These are phyloP conservation scores for Lyophyllum decastes DNA, from an alignment of 768 basidiomycete species.

Conservation along the genomic window DNA sequence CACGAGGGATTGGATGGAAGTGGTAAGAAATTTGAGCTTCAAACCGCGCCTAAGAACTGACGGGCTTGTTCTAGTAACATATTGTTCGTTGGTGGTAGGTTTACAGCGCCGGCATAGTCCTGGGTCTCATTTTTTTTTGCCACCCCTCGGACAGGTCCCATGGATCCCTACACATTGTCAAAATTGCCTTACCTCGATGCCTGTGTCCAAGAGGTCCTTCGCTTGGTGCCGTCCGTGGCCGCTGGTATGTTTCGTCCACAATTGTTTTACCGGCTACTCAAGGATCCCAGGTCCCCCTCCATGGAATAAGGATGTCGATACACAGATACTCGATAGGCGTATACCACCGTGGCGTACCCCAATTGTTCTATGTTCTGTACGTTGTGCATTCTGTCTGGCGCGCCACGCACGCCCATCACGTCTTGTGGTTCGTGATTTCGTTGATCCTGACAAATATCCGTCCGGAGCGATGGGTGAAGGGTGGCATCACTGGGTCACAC, in stretches of 20 bases:
- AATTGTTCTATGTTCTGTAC: slow-evolving; percentile 16
- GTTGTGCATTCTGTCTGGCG: neutral
- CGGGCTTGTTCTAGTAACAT: neutral
- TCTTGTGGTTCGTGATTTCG: slow-evolving; percentile 16
- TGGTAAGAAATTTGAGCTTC: slow-evolving; percentile 9
- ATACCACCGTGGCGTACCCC: slow-evolving; percentile 15
- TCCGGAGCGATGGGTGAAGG: slow-evolving; percentile 22
- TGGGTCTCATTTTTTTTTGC: neutral
- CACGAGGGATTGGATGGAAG: slow-evolving; percentile 24
- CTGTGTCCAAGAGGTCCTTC: slow-evolving; percentile 24
- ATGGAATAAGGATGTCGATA: slow-evolving; percentile 9
- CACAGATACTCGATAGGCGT: neutral
- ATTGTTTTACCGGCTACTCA: neutral
- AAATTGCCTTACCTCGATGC: slow-evolving; percentile 25
- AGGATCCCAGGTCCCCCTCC: slow-evolving; percentile 10
- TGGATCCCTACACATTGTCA: slow-evolving; percentile 15
- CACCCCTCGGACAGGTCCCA: slow-evolving; percentile 25
- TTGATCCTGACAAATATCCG: slow-evolving; percentile 18
- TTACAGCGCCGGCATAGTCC: neutral
- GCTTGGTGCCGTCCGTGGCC: slow-evolving; percentile 22
- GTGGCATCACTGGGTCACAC: neutral
- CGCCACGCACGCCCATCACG: neutral
- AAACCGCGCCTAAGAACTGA: neutral
- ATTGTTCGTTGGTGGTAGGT: slow-evolving; percentile 21
- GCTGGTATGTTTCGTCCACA: slow-evolving; percentile 11